phyloP scores from a whole-genome alignment of 192 early-diverging fungal species.

The Backusella psychrophila region DNA sequence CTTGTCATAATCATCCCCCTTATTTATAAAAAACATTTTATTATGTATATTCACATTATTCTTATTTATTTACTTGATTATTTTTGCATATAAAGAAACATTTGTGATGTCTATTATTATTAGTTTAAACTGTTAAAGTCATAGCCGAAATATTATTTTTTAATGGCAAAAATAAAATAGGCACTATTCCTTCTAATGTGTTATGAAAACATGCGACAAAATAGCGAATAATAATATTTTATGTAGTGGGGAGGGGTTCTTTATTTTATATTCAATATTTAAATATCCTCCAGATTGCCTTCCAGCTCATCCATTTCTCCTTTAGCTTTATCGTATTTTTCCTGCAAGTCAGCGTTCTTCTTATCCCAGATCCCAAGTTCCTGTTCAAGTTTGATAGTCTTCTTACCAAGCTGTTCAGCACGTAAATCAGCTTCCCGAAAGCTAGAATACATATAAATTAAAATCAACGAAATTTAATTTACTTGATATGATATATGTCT shows the following conservation, averaged over 20 bases:
- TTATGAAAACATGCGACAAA: no score
- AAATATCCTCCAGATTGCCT: slow-evolving; percentile 76
- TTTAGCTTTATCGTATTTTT: slow-evolving; percentile 70
- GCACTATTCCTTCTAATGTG: no score
- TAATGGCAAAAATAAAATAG: no score
- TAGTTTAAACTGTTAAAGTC: not conserved
- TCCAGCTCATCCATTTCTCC: slow-evolving; percentile 77
- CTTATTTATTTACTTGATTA: not conserved
- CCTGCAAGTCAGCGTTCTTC: slow-evolving; percentile 70
- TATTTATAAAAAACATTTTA: slow-evolving; percentile 1
- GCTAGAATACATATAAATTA: slow-evolving; percentile 2
- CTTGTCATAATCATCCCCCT: not conserved
- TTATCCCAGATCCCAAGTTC: slow-evolving; percentile 71
- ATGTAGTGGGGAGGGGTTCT: no score
- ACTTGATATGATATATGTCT: no score
- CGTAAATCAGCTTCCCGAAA: slow-evolving; percentile 68
- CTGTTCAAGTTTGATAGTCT: slow-evolving; percentile 73
- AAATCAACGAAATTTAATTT: not conserved
- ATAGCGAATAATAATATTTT: no score
- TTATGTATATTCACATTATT: not conserved
- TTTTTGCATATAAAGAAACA: not conserved
- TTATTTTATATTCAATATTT: slow-evolving; percentile 24
- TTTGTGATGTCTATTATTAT: not conserved
- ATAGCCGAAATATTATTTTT: no score
- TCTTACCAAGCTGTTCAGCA: slow-evolving; percentile 84